These are phyloP conservation scores for Spergularia azorica DNA, from an alignment of 179 eudicot genomes.

Conservation along the genomic window DNA sequence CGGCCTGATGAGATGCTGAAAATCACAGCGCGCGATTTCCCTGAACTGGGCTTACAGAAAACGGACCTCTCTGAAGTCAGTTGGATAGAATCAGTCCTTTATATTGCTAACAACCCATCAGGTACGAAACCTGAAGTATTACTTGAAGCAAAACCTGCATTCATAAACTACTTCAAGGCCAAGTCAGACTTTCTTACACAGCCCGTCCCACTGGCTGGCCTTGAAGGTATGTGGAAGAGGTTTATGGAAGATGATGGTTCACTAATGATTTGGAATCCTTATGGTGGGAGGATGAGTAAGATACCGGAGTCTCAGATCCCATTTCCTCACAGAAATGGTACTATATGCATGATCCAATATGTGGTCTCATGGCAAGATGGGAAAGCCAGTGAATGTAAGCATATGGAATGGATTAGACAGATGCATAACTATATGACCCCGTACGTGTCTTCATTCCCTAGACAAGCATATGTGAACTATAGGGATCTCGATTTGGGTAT, in stretches of 20 bases:
- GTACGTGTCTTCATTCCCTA: slow-evolving; percentile 39
- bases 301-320: slow-evolving; percentile 37
- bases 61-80: slow-evolving; percentile 36
- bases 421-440: slow-evolving; percentile 40
- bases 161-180: slow-evolving; percentile 40
- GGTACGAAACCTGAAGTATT: slow-evolving; percentile 37
- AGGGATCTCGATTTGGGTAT: slow-evolving; percentile 44
- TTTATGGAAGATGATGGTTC: slow-evolving; percentile 30
- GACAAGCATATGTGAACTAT: slow-evolving; percentile 40
- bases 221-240: slow-evolving; percentile 39
- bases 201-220: slow-evolving; percentile 33
- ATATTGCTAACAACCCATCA: slow-evolving; percentile 35
- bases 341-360: slow-evolving; percentile 37
- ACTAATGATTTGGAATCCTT: slow-evolving; percentile 42
- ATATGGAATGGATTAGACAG: slow-evolving; percentile 36
- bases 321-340: slow-evolving; percentile 42
- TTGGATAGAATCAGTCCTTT: slow-evolving; percentile 43
- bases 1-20: slow-evolving; percentile 30
- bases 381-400: slow-evolving; percentile 29
- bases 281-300: slow-evolving; percentile 43
- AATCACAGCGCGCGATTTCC: slow-evolving; percentile 34
- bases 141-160: slow-evolving; percentile 35
- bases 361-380: slow-evolving; percentile 40
- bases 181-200: slow-evolving; percentile 36
- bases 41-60: slow-evolving; percentile 32